Base-by-base conservation (phyloP, 352 stramenopile genomes). In the Pelagophyceae sp. region DNA sequence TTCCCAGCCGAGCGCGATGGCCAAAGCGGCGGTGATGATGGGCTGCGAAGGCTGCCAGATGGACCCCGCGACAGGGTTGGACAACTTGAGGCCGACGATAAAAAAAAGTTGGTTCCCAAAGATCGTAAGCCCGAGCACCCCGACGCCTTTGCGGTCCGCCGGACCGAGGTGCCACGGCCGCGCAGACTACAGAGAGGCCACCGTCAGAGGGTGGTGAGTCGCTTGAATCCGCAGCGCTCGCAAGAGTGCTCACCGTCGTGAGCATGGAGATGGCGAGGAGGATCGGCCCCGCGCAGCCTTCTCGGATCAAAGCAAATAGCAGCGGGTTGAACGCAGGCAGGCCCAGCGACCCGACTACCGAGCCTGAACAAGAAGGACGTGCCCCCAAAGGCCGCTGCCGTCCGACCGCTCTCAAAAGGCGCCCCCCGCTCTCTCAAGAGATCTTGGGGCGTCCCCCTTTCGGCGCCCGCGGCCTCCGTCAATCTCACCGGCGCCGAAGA, bases 11-110 rank as follows among this genome's bases (percentile, higher is more conserved):
- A 79, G 23, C 23, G 51, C 33, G 72, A 81, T 79, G n/a, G 71
- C 64, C 75, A 83, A 74, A 32, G 76, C 79, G 23, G 77, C 76
- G 72, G 79, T 81, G 27, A 83, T 40, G 51, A 83, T 79, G 1
- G 79, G 76, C 74, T 79, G 76, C 50, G 27, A 72, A 1, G 79
- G 76, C 74, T 83, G 79, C 79, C 79, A 83, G 25, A 83, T 64
- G 33, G 58, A 38, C 3, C 45, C 77, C 0, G 77, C 63, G 0
- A 83, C 77, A 20, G 76, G 76, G 58, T 79, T 79, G 33, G 79
- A 78, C 50, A 83, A 70, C 63, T 81, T 79, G 20, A 83, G 76
- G 50, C 79, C 79, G 20, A 76, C 60, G 78, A 83, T 81, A 33
- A 77, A 72, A 15, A 27, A 61, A 33, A 69, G 76, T 54, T 81